Evolutionary conservation across 306 rosid species (phyloP), one percentile per base, ranked within the genome.

Genomic region (Ziziphus jujuba): DNA sequence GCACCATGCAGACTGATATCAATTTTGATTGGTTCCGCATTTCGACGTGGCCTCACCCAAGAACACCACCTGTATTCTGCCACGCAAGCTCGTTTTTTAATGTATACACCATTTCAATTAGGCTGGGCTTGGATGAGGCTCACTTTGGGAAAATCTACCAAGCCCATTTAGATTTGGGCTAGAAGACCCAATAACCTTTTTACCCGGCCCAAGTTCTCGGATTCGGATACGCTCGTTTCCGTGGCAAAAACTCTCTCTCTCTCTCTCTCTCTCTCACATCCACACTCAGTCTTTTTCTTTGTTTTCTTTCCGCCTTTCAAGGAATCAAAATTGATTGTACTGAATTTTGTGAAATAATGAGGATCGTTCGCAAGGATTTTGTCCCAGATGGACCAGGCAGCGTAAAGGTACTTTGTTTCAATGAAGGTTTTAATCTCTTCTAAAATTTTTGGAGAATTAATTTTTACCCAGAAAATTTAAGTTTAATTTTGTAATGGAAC

Each of bases 321-420:
- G 15, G 12, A 40, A 40, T 40, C 10, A 40, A 40, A 40, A 0
- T 40, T 9, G 9, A 2, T 6, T 2, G 14, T 22, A 5, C 14
- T 5, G 28, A 66, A 24, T 43, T 24, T 57, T 43, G 53, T 17
- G 54, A 13, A 53, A 35, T 1, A 69, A 89, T 90, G 99, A 93
- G 12, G 79, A 93, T 93, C 81, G 96, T 93, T 43, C 96, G 89
- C 23, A 86, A 47, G 74, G 90, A 90, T 77, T 28, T 78, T 15
- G 82, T 78, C 1, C 85, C 72, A 16, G 33, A 87, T 64, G 99
- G 99, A 62, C 87, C 99, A 55, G 99, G 99, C 17, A 88, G 93
- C 80, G 95, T 93, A 44, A 93, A 93, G 97, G 99, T 93, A 21
- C 17, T 11, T 16, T 71, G n/a, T 9, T 38, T 6, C 16, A 5